A percentile compares a stretch with the other conserved stretches of the same genome.
phyloP scores from a whole-genome alignment of 2,329 filamentous ascomycete genomes.

The Trichoderma aggressivum region DNA sequence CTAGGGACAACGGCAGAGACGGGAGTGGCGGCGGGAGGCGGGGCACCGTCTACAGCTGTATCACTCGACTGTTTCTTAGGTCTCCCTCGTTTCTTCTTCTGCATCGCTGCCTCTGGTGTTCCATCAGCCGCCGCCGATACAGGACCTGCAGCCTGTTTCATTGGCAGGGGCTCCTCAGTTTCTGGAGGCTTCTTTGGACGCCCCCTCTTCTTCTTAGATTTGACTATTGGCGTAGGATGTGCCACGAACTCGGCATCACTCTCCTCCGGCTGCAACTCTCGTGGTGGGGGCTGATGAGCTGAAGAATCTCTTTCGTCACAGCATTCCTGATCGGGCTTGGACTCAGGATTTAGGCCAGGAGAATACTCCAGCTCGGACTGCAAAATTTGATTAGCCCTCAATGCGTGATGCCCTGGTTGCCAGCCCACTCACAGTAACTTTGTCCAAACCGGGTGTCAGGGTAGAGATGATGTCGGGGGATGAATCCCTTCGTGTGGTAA shows the following conservation, averaged over 20 bases:
- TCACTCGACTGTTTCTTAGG: slow-evolving; percentile 35
- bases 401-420: not conserved
- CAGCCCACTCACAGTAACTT: not conserved
- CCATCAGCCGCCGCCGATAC: not conserved
- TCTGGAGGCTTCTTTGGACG: slow-evolving; percentile 30
- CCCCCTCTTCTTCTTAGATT: slow-evolving; percentile 31
- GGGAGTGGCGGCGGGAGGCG: slow-evolving; percentile 10
- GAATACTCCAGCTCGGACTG: not conserved
- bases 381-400: not conserved
- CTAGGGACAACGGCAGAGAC: not conserved
- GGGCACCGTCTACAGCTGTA: slow-evolving; percentile 20
- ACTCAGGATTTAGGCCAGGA: not conserved
- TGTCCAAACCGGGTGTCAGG: not conserved
- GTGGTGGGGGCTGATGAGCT: slow-evolving; percentile 1
- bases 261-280: slow-evolving; percentile 11
- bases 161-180: slow-evolving; percentile 19
- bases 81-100: slow-evolving; percentile 41
- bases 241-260: slow-evolving; percentile 19
- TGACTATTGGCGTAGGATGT: slow-evolving; percentile 18
- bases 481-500: slow-evolving; percentile 14
- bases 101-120: slow-evolving; percentile 8
- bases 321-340: slow-evolving; percentile 1
- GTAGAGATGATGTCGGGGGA: slow-evolving; percentile 22
- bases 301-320: not conserved
- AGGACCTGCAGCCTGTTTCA: not conserved